Evolutionary conservation across 768 basidiomycete genomes (phyloP), one percentile per base, ranked within the genome.

Genomic region (Filobasidium wieringae): DNA sequence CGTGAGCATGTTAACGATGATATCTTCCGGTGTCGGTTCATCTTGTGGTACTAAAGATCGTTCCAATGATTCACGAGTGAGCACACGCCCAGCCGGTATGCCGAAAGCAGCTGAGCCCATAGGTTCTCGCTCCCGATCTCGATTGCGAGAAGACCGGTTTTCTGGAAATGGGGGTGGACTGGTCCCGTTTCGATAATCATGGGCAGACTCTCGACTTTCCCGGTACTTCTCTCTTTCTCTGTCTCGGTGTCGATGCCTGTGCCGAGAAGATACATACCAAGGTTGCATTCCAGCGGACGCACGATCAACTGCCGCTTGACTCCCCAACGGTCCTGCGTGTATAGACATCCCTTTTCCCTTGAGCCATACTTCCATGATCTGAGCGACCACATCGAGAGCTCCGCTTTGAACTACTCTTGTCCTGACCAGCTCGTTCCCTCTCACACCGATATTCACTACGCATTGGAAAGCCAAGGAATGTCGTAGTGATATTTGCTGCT

Each of bases 391-490:
- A 63, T 92, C 88, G 27, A 96, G 78, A 0, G 89, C 88, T 17
- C 93, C 91, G 0, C 91, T 90, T 74, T 95, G 88, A 4, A 96
- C 93, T 17, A 96, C 91, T 9, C 91, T 80, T 63, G 85, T 85
- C 41, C 93, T 78, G 66, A 96, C 92, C 19, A 83, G 82, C 73
- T 97, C 91, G 57, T 82, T 86, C n/a, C 93, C 93, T 30, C 93
- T 78, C 0, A 97, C 92, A 34, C 93, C 93, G 66, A 96, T 89
- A 73, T 99, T 97, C 61, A 92, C 91, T 43, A 97, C 84, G 67
- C 89, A 95, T 69, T 96, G 91, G 69, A 99, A 92, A 1, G 93
- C 93, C 58, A 96, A 81, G 0, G 85, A 85, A 70, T 95, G 72
- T 36, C 69, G 63, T 12, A 72, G 64, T 19, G 68, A 64, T 39